These are phyloP conservation scores for Lipomyces anomalus DNA, from an alignment of 805 yeast species.

Conservation along the genomic window DNA sequence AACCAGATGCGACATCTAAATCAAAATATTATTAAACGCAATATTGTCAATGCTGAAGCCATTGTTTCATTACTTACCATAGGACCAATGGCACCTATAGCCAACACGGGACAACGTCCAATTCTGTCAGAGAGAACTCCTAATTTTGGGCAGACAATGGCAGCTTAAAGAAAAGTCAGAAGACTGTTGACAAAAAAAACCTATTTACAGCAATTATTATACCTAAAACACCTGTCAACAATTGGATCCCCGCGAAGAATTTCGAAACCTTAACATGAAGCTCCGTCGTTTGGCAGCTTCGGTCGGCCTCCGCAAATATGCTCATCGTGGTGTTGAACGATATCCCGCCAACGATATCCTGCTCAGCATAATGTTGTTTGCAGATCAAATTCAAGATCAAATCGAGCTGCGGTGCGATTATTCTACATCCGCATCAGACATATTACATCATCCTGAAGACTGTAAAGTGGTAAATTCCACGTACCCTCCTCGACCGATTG, in stretches of 20 bases:
- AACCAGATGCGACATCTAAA: constrained; percentile 5
- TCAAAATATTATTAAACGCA: not conserved
- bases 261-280: constrained; percentile 15
- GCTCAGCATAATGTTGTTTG: constrained; percentile 9
- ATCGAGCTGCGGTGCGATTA: constrained; percentile 19
- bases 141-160: constrained; percentile 14
- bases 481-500: constrained; percentile 18
- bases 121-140: constrained; percentile 20
- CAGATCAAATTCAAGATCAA: constrained; percentile 12
- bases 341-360: not conserved
- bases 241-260: constrained; percentile 10
- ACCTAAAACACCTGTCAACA: constrained; percentile 16
- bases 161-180: constrained; percentile 4
- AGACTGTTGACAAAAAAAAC: too few species aligned
- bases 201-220: too few species aligned
- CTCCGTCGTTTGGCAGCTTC: constrained; percentile 18
- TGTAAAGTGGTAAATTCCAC: not conserved
- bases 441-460: not conserved
- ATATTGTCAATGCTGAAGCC: not conserved
- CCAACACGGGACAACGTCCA: constrained; percentile 17
- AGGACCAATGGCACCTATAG: constrained; percentile 11
- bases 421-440: constrained; percentile 2
- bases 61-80: not conserved
- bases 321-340: not conserved
- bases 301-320: constrained; percentile 10